Evolutionary conservation across 2,329 filamentous ascomycete genomes (phyloP), one percentile per base, ranked within the genome.

Genomic region (Botrytis paeoniae): DNA sequence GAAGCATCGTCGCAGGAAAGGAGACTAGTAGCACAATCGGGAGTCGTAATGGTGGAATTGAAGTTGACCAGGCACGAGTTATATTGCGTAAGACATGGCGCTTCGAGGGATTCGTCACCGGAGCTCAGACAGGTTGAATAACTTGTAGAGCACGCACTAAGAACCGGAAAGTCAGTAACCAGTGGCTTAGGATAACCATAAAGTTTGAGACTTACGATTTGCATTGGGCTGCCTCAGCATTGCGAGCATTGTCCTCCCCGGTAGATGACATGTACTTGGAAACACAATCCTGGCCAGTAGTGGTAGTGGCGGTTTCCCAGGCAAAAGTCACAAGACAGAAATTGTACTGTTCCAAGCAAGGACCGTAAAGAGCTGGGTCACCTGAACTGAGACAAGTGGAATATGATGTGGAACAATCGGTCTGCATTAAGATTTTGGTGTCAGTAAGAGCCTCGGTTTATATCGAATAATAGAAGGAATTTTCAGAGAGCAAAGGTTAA

Each of bases 201-300:
- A n/a, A n/a, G 20, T 35, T 73, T 32, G 39, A 65, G 25, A 71
- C 73, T 70, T 32, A 51, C 64, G 73, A 71, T 57, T 75, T 75
- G 69, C 73, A 75, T 59, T 73, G 72, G 18, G 73, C 73, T 37
- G 69, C 73, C 14, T 37, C 37, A 12, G 72, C 59, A 51, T 64
- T 64, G 63, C 73, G 73, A 22, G 32, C 57, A 43, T 75, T 73
- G 51, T 72, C 64, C 1, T 64, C 72, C 14, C 61, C 73, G 14
- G 63, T 72, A 41, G 71, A 71, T 9, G 66, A 41, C 37, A 75
- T 64, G 29, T 75, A 75, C 37, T 75, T 73, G 29, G 71, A 73
- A 12, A 75, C 73, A 62, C 73, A 75, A 41, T 75, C 73, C 39
- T 72, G 39, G 12, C 69, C 69, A n/a, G 32, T 51, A 29, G 41